These are phyloP conservation scores for Fusarium torulosum DNA, from an alignment of 2,329 filamentous ascomycete species.

Conservation along the genomic window DNA sequence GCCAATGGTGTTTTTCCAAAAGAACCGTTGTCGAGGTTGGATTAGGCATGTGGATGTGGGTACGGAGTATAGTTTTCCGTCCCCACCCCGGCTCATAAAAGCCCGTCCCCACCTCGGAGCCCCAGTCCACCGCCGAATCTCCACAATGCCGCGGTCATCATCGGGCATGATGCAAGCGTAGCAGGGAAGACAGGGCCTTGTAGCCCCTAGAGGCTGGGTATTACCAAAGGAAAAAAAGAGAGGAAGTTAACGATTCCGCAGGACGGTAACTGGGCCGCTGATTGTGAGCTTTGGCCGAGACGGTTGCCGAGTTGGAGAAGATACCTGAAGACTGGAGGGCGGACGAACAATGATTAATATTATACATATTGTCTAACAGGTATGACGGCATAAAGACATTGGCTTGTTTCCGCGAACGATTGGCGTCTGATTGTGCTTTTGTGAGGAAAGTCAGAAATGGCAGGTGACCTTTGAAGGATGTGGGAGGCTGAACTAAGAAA, in stretches of 20 bases:
- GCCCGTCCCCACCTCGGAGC: conserved; percentile 38
- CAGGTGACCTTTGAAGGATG: conserved; percentile 36
- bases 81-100: conserved; percentile 13
- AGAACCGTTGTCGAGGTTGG: conserved; percentile 24
- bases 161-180: conserved; percentile 31
- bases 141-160: conserved; percentile 46
- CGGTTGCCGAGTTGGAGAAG: conserved; percentile 3
- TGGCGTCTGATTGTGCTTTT: conserved; percentile 29
- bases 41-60: neutral
- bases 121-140: conserved; percentile 12
- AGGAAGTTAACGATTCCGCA: conserved; percentile 28
- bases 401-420: conserved; percentile 2
- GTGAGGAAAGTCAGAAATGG: conserved; percentile 34
- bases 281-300: conserved; percentile 3
- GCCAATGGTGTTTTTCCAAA: conserved; percentile 19
- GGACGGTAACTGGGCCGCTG: conserved; percentile 20
- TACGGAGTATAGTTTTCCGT: conserved; percentile 28
- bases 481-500: conserved; percentile 29
- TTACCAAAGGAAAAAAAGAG: neutral
- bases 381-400: conserved; percentile 6
- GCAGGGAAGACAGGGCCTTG: conserved; percentile 3
- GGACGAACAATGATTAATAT: conserved; percentile 7
- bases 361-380: conserved; percentile 1
- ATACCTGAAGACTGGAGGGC: neutral
- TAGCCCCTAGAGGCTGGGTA: neutral